Base-by-base conservation (phyloP, 192 early-diverging fungal species). In the Diversispora eburnea region DNA sequence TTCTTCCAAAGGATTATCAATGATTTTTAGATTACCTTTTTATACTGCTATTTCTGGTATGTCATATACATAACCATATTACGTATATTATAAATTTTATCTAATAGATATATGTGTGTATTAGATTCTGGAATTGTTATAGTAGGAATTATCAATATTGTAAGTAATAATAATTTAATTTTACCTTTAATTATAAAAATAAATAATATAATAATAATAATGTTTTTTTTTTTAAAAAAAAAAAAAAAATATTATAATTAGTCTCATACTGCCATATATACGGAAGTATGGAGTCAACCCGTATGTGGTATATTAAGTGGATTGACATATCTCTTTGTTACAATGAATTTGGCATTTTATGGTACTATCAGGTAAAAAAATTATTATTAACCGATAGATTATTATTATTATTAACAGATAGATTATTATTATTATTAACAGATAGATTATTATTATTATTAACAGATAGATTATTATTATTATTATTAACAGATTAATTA, bases 1-100 rank as follows among this genome's bases (percentile, higher is more conserved):
- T 17, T n/a, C 13, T 17, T 20, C 8, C 19, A 63, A 17, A 63
- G n/a, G 5, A 7, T 19, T 63, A 63, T 15, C 4, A 17, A 63
- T 63, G 61, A 63, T 63, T 8, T 13, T 42, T n/a, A 63, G 41
- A n/a, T 13, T 63, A 43, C 61, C 61, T 15, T 63, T 20, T 63
- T 63, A 63, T n/a, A 63, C 61, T 19, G 61, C 61, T 4, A n/a
- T 13, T 63, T n/a, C 41, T 8, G 61, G 61, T 63, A 63, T n/a
- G 61, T 3, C 8, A 42, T 5, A 17, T 4, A 2, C 42, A n/a
- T 17, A 42, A 42, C 7, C 10, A 42, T 42, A 3, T 63, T 43
- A 41, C 41, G 39, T 41, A 22, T 39, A 42, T 8, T 17, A 17
- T 10, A 52, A 49, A 62, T 61, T 33, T 33, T 9, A 33, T 41